Base-by-base conservation (phyloP, 805 yeast species). In the Wickerhamomyces ciferrii region DNA sequence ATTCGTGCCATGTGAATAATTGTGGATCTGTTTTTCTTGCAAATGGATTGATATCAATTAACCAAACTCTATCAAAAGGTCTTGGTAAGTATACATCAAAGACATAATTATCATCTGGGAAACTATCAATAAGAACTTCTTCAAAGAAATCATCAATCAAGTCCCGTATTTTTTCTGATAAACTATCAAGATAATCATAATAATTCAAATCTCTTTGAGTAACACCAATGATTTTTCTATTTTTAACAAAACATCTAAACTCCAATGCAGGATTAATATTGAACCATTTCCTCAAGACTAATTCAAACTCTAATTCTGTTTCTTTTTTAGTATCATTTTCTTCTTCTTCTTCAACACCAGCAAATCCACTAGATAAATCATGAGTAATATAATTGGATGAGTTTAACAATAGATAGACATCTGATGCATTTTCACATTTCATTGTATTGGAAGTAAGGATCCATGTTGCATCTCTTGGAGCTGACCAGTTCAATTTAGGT, bases 401-500 rank as follows among this genome's bases (percentile, higher is more conserved):
- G 57, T 92, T 92, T 44, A 94, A 66, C 9, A 94, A 65, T 42
- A 94, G 62, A 52, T 90, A 94, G 0, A 94, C 67, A 53, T 94
- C 99, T 35, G 83, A 75, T 0, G 84, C 80, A 29, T 74, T 75
- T 15, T 67, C 71, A 58, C 98, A 91, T 57, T 79, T 76, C 75
- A 85, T 76, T 3, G 87, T 75, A 56, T 88, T 87, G 29, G 85
- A 81, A 2, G 94, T 75, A 57, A 86, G 67, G 19, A 94, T 92
- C 99, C 98, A 94, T 0, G 83, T 78, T 2, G 98, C 87, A 66
- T 94, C 99, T 59, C 83, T 84, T 1, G 99, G 99, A 2, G 97
- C 86, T 1, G 97, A 89, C 99, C 99, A 94, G 69, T 94, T 94
- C 54, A 92, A 69, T 59, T 94, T 94, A 1, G 98, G 98, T 1